Conservation (phyloP, 768 basidiomycete genomes). For the Boletellus emodensis region DNA sequence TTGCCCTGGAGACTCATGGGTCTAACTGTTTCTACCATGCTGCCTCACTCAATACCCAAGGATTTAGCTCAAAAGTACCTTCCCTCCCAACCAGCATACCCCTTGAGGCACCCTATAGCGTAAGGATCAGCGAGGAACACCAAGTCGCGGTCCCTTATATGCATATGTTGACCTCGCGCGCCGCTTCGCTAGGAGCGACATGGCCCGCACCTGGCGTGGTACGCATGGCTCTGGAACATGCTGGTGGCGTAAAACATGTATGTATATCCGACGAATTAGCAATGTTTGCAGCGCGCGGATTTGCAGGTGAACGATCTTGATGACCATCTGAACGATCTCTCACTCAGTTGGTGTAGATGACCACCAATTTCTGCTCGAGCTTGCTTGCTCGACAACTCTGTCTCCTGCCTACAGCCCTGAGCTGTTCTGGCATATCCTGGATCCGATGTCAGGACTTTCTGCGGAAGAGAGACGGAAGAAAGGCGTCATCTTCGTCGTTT, state of each 20-base stretch:
- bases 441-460: constrained; percentile 21
- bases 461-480: constrained; percentile 22
- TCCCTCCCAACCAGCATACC: constrained; percentile 27
- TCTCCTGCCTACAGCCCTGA: constrained; percentile 57
- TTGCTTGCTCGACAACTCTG: constrained; percentile 70
- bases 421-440: constrained; percentile 45
- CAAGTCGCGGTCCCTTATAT: constrained; percentile 57
- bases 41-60: constrained; percentile 49
- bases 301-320: constrained; percentile 48
- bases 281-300: constrained; percentile 54
- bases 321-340: not conserved
- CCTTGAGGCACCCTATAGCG: constrained; percentile 35
- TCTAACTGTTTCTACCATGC: constrained; percentile 74
- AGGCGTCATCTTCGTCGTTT: constrained; percentile 16
- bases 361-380: constrained; percentile 70
- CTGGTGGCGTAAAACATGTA: constrained; percentile 53
- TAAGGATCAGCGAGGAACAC: constrained; percentile 39
- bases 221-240: constrained; percentile 58
- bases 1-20: constrained; percentile 68
- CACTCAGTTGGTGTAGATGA: constrained; percentile 45
- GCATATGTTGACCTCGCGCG: constrained; percentile 53
- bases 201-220: constrained; percentile 58
- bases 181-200: constrained; percentile 71
- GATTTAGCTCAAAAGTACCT: constrained; percentile 32
- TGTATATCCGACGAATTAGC: constrained; percentile 65